Evolutionary conservation across 2,329 filamentous ascomycete genomes (phyloP).

Genomic region (Pseudogymnoascus verrucosus): DNA sequence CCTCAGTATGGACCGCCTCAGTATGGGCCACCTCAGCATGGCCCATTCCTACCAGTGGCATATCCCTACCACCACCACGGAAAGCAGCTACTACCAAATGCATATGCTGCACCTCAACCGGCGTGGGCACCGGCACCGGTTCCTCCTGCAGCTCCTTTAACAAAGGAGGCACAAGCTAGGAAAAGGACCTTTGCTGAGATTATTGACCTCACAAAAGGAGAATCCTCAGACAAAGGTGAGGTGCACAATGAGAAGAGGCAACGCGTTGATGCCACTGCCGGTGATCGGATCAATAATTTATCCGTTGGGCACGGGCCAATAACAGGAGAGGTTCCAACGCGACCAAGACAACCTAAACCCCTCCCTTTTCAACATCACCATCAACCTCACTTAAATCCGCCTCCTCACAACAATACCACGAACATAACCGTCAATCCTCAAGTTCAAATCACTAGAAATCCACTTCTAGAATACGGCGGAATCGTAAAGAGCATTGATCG

Average conservation of each 20-base stretch:
- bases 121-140: not conserved
- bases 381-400: not conserved
- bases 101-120: not conserved
- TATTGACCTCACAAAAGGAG: constrained; percentile 12
- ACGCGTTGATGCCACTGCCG: not conserved
- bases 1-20: not conserved
- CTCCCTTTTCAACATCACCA: constrained; percentile 3
- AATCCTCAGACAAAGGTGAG: constrained; percentile 6
- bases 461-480: constrained; percentile 10
- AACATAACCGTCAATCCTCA: not conserved
- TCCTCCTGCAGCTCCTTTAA: not conserved
- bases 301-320: not conserved
- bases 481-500: constrained; percentile 10
- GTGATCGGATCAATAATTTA: not conserved
- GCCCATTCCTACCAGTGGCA: not conserved
- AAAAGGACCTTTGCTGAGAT: constrained; percentile 13
- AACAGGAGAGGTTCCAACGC: not conserved
- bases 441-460: not conserved
- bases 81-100: not conserved
- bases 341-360: not conserved
- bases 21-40: not conserved
- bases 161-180: constrained; percentile 10
- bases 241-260: not conserved
- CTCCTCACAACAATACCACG: not conserved
- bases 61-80: not conserved